A percentile compares a stretch with the other conserved stretches of the same genome.
Evolutionary conservation across 805 yeast species (phyloP).

Genomic region (Lachancea thermotolerans): DNA sequence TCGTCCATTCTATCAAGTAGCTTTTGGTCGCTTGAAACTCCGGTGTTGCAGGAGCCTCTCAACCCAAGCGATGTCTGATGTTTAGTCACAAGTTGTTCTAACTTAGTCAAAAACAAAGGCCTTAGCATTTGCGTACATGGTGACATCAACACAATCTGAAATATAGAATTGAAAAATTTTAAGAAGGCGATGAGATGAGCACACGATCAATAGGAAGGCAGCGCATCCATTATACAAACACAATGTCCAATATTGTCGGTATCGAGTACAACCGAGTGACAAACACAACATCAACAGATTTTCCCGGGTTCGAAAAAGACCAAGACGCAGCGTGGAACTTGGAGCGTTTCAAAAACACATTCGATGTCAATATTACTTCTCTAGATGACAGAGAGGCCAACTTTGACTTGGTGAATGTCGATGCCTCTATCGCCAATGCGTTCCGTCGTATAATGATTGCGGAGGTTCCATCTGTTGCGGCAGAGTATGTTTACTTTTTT

Average conservation of each 20-base stretch:
- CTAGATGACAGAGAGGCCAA: slow-evolving; percentile 66
- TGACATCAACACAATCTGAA: background rate
- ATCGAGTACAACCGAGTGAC: slow-evolving; percentile 88
- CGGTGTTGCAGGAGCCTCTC: no score
- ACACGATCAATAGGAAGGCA: background rate
- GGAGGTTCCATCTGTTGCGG: slow-evolving; percentile 94
- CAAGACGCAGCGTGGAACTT: slow-evolving; percentile 75
- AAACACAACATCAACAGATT: slow-evolving; percentile 81
- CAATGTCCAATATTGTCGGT: slow-evolving; percentile 57
- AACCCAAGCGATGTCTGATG: no score
- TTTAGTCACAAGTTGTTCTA: background rate
- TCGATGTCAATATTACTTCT: slow-evolving; percentile 61
- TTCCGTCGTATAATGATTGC: slow-evolving; percentile 95
- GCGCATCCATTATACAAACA: background rate
- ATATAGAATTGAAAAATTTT: slow-evolving; percentile 2
- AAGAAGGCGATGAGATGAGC: slow-evolving; percentile 6
- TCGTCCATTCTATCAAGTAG: slow-evolving; percentile 3
- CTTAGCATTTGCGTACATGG: background rate
- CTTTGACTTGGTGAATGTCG: slow-evolving; percentile 80
- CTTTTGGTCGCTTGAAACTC: no score
- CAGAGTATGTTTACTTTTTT: slow-evolving; percentile 83
- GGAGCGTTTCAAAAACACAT: slow-evolving; percentile 63
- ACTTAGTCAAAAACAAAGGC: background rate
- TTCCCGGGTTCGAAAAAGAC: slow-evolving; percentile 70
- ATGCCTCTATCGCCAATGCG: slow-evolving; percentile 92